Evolutionary conservation across 805 yeast species (phyloP).

Genomic region (Pichia occidentalis): DNA sequence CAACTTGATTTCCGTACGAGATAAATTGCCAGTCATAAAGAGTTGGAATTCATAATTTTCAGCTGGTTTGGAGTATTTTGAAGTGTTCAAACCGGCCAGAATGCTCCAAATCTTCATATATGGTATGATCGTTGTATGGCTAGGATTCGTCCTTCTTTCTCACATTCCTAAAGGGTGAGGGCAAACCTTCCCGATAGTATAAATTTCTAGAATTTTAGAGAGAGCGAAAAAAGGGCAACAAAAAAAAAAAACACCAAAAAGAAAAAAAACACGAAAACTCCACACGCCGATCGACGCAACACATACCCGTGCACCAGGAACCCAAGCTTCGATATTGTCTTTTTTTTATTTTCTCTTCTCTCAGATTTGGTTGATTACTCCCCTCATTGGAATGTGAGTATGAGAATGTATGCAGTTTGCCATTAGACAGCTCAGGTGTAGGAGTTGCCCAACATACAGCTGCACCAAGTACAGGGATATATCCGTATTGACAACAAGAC

Average conservation of each 20-base stretch:
- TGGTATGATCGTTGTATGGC: no score
- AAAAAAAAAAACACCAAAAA: neutral
- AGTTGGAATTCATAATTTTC: slow-evolving; percentile 5
- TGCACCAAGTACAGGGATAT: no score
- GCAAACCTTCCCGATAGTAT: no score
- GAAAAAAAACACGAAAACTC: neutral
- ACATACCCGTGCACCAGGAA: slow-evolving; percentile 1
- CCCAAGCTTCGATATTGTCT: neutral
- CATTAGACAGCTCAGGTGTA: neutral
- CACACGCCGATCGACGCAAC: neutral
- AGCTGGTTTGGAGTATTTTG: slow-evolving; percentile 3
- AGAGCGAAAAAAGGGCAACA: neutral
- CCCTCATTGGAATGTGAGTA: no score
- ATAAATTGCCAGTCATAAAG: slow-evolving; percentile 8
- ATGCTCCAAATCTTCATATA: no score
- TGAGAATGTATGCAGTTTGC: neutral
- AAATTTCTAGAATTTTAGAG: no score
- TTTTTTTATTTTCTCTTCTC: neutral
- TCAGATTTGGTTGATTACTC: no score
- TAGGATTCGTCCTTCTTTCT: no score
- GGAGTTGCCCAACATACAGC: no score
- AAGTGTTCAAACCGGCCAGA: no score
- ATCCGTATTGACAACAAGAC: no score
- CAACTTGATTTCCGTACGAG: slow-evolving; percentile 4
- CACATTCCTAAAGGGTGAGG: no score